Conservation (phyloP, 805 yeast species). For the Starmerella vitae region DNA sequence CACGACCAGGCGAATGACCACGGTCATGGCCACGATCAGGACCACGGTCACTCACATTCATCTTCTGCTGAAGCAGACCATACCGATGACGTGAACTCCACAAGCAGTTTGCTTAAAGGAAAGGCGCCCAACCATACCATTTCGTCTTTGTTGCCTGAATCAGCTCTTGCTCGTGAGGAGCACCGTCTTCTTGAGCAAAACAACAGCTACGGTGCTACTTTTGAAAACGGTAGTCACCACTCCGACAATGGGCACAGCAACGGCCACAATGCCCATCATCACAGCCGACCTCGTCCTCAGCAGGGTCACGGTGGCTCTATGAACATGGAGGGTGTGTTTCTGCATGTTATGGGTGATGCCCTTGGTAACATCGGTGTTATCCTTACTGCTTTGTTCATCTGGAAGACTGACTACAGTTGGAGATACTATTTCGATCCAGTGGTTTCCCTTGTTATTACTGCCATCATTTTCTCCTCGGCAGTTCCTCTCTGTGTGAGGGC, state of each 20-base stretch:
- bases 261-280: conserved; percentile 25
- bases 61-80: background rate
- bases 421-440: conserved; percentile 73
- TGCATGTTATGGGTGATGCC: conserved; percentile 94
- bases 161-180: conserved; percentile 20
- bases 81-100: background rate
- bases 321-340: conserved; percentile 93
- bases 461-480: conserved; percentile 81
- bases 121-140: conserved; percentile 1
- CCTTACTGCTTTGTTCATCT: conserved; percentile 72
- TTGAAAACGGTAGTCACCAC: conserved; percentile 7
- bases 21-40: background rate
- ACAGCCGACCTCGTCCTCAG: conserved; percentile 22
- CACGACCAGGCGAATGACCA: conserved; percentile 18
- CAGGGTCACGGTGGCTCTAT: conserved; percentile 40
- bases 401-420: conserved; percentile 90
- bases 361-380: conserved; percentile 92
- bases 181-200: conserved; percentile 15
- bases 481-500: conserved; percentile 78
- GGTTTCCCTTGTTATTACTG: conserved; percentile 72
- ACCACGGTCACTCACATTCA: too few relatives aligned
- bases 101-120: background rate
- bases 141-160: conserved; percentile 14
- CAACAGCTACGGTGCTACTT: conserved; percentile 18
- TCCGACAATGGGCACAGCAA: background rate